Base-by-base conservation (phyloP, 2,329 filamentous ascomycete species). In the Drechslerella coelobrocha region DNA sequence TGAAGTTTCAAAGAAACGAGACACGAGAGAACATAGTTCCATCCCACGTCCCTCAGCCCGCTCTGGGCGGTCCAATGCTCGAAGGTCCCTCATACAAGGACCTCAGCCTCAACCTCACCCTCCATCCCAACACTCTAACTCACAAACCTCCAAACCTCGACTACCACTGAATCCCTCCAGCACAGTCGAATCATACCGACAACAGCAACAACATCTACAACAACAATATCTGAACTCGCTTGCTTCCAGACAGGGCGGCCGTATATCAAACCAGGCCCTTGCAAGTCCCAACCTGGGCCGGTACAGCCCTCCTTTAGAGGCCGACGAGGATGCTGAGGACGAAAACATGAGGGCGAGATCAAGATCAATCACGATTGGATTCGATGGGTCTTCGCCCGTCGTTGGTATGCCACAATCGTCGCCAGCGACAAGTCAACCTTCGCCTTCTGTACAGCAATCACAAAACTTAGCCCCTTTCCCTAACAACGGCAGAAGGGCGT, bases 401-500 rank as follows among this genome's bases (percentile, higher is more conserved):
- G 59, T 47, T 5, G 37, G 24, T 26, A 47, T 10, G 8, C 52
- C 54, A 47, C 34, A 7, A 19, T 48, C 19, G 43, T 4, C 43
- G 43, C 17, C 34, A n/a, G 12, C 51, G 29, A 53, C 65, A 41
- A 41, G 48, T 7, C 43, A 21, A 8, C 59, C 31, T 17, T 76
- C 78, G 51, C 75, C 76, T 21, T 73, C 74, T 37, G 52, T 74
- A n/a, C n/a, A n/a, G 12, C 71, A 74, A 21, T 72, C 74, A 29
- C 68, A 76, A 37, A 74, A 76, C 27, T 61, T 74, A 7, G 68
- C 62, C 39, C 59, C 65, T 21, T 73, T 73, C 23, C 69, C 66
- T 27, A 69, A 74, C 45, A 62, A 53, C 34, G 66, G 68, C n/a
- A 75, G 75, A 57, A 77, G 75, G 61, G 69, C 72, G 14, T 73